Conservation (phyloP, 1,284 basidiomycete species). For the Acaromyces ingoldii region DNA sequence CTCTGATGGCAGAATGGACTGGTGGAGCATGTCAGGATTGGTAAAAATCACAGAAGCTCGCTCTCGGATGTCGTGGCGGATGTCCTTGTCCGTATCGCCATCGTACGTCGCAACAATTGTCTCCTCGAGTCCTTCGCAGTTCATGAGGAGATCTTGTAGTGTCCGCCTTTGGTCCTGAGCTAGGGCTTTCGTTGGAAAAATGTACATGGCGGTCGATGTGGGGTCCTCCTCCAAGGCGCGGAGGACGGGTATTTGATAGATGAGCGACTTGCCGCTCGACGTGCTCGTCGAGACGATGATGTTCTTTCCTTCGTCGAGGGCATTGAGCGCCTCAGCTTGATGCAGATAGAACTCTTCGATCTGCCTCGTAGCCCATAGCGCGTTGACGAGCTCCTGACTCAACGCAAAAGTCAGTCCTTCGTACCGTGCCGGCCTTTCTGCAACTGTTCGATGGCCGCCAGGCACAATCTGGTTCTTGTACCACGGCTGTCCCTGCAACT, state of each 20-base stretch:
- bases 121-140: conserved; percentile 63
- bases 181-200: conserved; percentile 89
- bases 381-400: conserved; percentile 57
- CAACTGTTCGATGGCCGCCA: conserved; percentile 39
- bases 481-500: conserved; percentile 35
- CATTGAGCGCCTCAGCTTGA: conserved; percentile 71
- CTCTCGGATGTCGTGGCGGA: conserved; percentile 52
- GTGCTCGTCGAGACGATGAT: conserved; percentile 87
- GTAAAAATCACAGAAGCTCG: conserved; percentile 56
- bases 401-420: conserved; percentile 32
- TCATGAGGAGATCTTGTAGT: conserved; percentile 56
- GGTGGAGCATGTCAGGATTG: conserved; percentile 72
- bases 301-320: conserved; percentile 62
- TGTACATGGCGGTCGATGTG: conserved; percentile 69
- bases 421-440: conserved; percentile 24
- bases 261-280: conserved; percentile 84
- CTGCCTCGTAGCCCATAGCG: conserved; percentile 62
- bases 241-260: conserved; percentile 68
- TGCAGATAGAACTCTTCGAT: conserved; percentile 71
- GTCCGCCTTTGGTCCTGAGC: conserved; percentile 74
- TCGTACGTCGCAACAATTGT: conserved; percentile 73
- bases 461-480: conserved; percentile 50
- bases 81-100: conserved; percentile 74
- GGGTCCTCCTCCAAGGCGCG: conserved; percentile 64
- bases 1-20: conserved; percentile 77